A percentile compares a stretch with the other conserved stretches of the same genome.
phyloP scores from a whole-genome alignment of 345 rosid genomes.

The Abelmoschus esculentus region DNA sequence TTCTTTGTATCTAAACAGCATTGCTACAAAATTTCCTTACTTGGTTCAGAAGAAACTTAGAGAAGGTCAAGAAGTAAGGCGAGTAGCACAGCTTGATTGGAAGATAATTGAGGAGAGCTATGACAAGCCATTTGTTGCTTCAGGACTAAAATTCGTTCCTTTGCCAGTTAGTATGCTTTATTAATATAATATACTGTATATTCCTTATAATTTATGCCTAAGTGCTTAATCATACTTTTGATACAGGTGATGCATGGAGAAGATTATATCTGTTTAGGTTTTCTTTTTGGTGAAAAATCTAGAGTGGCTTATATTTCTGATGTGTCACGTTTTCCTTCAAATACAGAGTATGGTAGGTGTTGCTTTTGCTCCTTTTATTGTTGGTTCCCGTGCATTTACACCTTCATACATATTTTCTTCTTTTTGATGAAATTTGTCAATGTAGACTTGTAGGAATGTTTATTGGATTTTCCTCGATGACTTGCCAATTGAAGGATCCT shows the following conservation, averaged over 20 bases:
- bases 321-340: slow-evolving; percentile 75
- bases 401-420: not conserved
- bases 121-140: slow-evolving; percentile 76
- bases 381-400: not conserved
- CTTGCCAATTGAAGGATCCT: not conserved
- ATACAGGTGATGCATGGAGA: slow-evolving; percentile 98
- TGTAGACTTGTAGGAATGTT: not conserved
- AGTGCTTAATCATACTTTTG: slow-evolving; percentile 10
- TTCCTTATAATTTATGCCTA: not conserved
- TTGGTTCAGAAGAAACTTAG: slow-evolving; percentile 66
- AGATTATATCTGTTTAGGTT: slow-evolving; percentile 85
- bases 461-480: not conserved
- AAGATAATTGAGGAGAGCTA: slow-evolving; percentile 65
- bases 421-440: not conserved
- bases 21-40: slow-evolving; percentile 73
- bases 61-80: slow-evolving; percentile 93
- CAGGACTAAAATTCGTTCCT: slow-evolving; percentile 66
- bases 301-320: slow-evolving; percentile 94
- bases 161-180: slow-evolving; percentile 60
- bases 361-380: slow-evolving; percentile 25
- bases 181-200: slow-evolving; percentile 3
- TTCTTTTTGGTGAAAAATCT: slow-evolving; percentile 74
- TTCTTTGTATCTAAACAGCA: slow-evolving; percentile 35
- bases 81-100: slow-evolving; percentile 82
- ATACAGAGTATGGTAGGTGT: slow-evolving; percentile 67